These are phyloP conservation scores for Colletotrichum ledebouriae DNA, from an alignment of 2,329 filamentous ascomycete genomes.

Conservation along the genomic window DNA sequence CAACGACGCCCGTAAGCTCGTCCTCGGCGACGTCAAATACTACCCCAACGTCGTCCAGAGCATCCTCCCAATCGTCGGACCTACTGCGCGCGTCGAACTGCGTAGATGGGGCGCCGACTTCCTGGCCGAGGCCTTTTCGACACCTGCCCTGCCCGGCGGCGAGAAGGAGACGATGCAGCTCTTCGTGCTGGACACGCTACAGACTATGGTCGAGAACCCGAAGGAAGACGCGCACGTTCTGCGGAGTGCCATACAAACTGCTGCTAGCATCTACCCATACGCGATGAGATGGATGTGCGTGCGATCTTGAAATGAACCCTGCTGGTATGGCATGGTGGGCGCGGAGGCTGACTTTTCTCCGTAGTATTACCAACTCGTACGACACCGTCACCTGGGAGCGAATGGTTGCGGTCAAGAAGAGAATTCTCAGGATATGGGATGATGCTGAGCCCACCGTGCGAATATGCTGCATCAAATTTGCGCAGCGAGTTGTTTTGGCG, in stretches of 20 bases:
- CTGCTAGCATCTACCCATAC: slow-evolving; percentile 92
- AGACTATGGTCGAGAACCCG: slow-evolving; percentile 76
- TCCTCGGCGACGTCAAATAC: slow-evolving; percentile 86
- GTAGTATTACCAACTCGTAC: slow-evolving; percentile 87
- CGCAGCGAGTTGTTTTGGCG: slow-evolving; percentile 90
- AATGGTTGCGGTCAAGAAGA: slow-evolving; percentile 89
- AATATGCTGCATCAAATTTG: slow-evolving; percentile 97
- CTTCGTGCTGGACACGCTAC: slow-evolving; percentile 82
- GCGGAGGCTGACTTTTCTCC: slow-evolving; percentile 48
- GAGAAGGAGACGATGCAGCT: slow-evolving; percentile 86
- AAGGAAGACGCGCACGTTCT: slow-evolving; percentile 84
- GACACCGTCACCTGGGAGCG: slow-evolving; percentile 87
- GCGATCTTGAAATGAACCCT: slow-evolving; percentile 11
- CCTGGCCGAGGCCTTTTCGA: slow-evolving; percentile 94
- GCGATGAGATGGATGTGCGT: slow-evolving; percentile 96
- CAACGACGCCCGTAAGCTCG: slow-evolving; percentile 89
- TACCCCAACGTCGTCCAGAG: slow-evolving; percentile 94
- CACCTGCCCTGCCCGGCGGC: slow-evolving; percentile 81
- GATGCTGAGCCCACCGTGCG: slow-evolving; percentile 79
- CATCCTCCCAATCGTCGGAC: slow-evolving; percentile 90
- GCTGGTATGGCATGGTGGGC: not conserved
- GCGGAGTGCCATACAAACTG: slow-evolving; percentile 88
- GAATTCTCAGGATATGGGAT: slow-evolving; percentile 91
- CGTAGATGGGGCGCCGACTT: slow-evolving; percentile 98
- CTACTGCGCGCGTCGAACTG: slow-evolving; percentile 80